These are phyloP conservation scores for Diutina ranongensis DNA, from an alignment of 1,139 yeast genomes.

Conservation along the genomic window DNA sequence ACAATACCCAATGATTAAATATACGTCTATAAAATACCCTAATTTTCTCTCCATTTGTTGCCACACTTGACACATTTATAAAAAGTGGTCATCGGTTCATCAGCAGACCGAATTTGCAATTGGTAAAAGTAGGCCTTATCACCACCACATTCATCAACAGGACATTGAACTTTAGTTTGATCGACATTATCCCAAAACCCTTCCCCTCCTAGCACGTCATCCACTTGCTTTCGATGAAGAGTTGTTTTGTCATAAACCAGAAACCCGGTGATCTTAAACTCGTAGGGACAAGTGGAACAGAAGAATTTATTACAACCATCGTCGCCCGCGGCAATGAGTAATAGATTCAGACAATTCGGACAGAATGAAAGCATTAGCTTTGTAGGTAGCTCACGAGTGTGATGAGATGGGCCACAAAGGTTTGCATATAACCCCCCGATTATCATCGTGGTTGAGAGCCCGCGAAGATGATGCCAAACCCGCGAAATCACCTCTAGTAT, in stretches of 20 bases:
- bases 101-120: conserved; percentile 87
- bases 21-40: conserved; percentile 7
- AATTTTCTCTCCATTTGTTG: conserved; percentile 95
- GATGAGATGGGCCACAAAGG: conserved; percentile 1
- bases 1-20: background rate
- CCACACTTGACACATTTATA: conserved; percentile 89
- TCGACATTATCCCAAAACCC: conserved; percentile 99
- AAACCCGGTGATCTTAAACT: conserved; percentile 73
- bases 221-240: conserved; percentile 80
- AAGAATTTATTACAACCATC: conserved; percentile 46
- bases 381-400: background rate
- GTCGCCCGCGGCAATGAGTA: conserved; percentile 37
- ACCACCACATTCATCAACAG: conserved; percentile 73
- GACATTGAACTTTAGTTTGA: conserved; percentile 82
- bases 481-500: background rate
- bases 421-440: background rate
- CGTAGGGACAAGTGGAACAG: conserved; percentile 92
- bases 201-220: conserved; percentile 92
- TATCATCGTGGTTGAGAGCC: background rate
- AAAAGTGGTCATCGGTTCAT: conserved; percentile 93
- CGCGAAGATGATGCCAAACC: background rate
- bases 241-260: conserved; percentile 78
- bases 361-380: conserved; percentile 78
- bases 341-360: conserved; percentile 87
- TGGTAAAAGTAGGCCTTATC: conserved; percentile 95